A percentile compares a stretch with the other conserved stretches of the same genome.
Evolutionary conservation across 2,329 filamentous ascomycete species (phyloP).

Genomic region (Fonsecaea erecta): DNA sequence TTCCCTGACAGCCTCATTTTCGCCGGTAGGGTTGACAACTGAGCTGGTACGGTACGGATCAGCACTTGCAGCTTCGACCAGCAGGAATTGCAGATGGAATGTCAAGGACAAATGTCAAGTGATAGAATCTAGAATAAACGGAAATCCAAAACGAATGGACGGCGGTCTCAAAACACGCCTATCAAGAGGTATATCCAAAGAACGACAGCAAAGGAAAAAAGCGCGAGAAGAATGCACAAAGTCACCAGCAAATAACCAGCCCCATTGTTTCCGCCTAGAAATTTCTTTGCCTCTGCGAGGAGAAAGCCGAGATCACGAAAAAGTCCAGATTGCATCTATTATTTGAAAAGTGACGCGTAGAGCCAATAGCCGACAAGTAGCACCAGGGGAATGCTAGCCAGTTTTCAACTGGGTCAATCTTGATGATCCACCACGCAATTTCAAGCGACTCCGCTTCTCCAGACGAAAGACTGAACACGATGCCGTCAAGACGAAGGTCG

Average conservation of each 20-base stretch:
- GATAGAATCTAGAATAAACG: not conserved
- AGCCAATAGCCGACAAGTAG: conserved; percentile 12
- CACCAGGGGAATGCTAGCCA: conserved; percentile 3
- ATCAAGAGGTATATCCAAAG: not conserved
- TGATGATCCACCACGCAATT: conserved; percentile 8
- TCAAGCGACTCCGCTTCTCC: conserved; percentile 7
- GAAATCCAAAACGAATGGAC: conserved; percentile 9
- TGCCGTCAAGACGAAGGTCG: not conserved
- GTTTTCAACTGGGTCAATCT: conserved; percentile 3
- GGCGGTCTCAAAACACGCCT: conserved; percentile 5
- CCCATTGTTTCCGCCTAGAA: not conserved
- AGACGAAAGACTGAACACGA: not conserved
- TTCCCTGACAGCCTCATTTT: conserved; percentile 56
- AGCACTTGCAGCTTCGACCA: not conserved
- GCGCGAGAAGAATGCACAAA: not conserved
- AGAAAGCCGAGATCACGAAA: conserved; percentile 10
- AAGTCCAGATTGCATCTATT: not conserved
- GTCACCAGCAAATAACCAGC: not conserved
- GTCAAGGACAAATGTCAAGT: not conserved
- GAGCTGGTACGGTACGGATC: not conserved
- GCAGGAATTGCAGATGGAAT: not conserved
- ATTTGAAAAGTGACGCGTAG: not conserved
- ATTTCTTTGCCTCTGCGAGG: not conserved
- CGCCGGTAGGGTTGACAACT: not conserved
- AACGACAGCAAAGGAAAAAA: not conserved